Evolutionary conservation across 371 early-diverging fungal species (phyloP).

Genomic region (Mortierella sp.): DNA sequence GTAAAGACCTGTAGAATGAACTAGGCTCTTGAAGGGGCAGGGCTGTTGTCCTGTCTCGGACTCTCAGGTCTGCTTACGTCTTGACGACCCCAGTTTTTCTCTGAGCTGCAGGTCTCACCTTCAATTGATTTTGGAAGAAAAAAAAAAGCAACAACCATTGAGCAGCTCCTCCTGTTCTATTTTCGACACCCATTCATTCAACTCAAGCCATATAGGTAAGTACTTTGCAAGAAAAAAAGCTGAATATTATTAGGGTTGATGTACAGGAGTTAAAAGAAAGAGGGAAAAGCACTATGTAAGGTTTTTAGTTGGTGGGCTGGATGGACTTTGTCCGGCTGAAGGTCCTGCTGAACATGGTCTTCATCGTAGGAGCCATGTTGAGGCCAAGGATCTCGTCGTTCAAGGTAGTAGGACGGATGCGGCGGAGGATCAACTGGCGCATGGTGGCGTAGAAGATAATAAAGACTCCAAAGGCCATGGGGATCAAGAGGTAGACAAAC

Average conservation of each 20-base stretch:
- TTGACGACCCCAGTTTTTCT: not conserved
- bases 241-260: conserved; percentile 16
- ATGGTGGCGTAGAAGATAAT: conserved; percentile 81
- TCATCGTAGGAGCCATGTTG: conserved; percentile 74
- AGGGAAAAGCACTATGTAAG: not conserved
- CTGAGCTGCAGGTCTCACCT: not conserved
- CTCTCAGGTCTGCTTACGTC: no score
- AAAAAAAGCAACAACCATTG: no score
- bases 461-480: conserved; percentile 82
- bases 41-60: no score
- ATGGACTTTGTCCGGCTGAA: conserved; percentile 42
- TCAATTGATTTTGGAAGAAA: not conserved
- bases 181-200: not conserved
- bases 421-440: conserved; percentile 73
- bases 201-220: not conserved
- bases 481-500: conserved; percentile 82
- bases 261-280: conserved; percentile 2
- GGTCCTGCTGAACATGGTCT: conserved; percentile 46
- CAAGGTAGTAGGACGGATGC: conserved; percentile 69
- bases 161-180: not conserved
- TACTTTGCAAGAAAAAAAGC: not conserved
- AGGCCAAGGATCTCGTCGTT: conserved; percentile 86
- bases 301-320: conserved; percentile 20
- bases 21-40: no score
- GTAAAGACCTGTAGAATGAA: no score